Conservation (phyloP, 2,329 filamentous ascomycete genomes). For the Celoporthe dispersa region DNA sequence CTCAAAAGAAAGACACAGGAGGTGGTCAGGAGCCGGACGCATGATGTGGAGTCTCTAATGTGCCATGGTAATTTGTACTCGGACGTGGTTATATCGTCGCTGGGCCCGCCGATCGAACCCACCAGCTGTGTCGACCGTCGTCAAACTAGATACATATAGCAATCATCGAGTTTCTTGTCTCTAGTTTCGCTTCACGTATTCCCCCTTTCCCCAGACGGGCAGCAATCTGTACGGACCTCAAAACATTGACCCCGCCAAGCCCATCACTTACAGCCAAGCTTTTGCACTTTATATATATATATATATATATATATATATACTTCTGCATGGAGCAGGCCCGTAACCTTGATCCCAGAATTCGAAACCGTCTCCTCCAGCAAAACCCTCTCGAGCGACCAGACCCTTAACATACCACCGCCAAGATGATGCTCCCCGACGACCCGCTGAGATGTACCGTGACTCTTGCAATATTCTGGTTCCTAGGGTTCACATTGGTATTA, state of each 20-base stretch:
- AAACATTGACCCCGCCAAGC: conserved; percentile 8
- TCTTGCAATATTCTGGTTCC: conserved; percentile 12
- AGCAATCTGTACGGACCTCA: neutral
- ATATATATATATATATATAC: neutral
- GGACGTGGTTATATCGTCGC: neutral
- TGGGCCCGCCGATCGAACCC: conserved; percentile 3
- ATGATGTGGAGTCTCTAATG: conserved; percentile 14
- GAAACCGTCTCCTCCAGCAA: neutral
- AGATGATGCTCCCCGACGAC: conserved; percentile 7
- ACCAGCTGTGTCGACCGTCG: neutral
- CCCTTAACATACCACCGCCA: neutral
- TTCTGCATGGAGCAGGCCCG: conserved; percentile 2
- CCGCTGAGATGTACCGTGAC: conserved; percentile 1
- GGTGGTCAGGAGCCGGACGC: neutral
- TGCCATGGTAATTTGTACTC: neutral
- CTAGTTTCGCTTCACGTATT: neutral
- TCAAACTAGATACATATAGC: conserved; percentile 4
- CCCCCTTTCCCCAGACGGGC: neutral
- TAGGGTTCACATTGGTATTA: conserved; percentile 16
- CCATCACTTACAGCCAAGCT: conserved; percentile 12
- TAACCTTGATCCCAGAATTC: neutral
- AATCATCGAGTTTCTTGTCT: neutral
- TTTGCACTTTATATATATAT: conserved; percentile 5
- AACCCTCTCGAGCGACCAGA: neutral
- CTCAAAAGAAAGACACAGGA: neutral